Base-by-base conservation (phyloP, 2,329 filamentous ascomycete species). In the Verticillium isaacii region DNA sequence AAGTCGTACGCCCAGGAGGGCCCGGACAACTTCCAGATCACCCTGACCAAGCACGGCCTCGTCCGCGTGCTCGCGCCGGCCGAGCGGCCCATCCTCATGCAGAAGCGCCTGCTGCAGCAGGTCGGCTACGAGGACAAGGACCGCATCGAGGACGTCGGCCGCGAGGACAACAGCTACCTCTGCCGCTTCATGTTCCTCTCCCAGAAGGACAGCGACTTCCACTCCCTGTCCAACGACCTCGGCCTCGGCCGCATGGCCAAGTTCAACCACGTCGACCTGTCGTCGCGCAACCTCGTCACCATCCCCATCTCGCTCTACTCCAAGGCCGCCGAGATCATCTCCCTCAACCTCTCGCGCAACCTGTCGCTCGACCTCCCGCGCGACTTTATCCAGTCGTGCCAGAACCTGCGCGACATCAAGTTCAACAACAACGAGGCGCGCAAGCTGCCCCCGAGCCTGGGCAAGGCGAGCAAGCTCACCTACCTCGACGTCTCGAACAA, bases 401-500 rank as follows among this genome's bases (percentile, higher is more conserved):
- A 89, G 68, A 93, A 94, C 70, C 80, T 99, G 23, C 88, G 94
- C 58, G 95, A 99, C 73, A 95, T 99, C 81, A 97, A 96, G 71
- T 99, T 90, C 75, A 93, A 91, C 68, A 94, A 93, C 71, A 98
- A 98, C 69, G 95, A 99, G 74, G 92, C 93, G 2, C 88, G 91
- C 74, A 89, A 89, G 69, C 79, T 99, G 29, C 95, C 95, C 4
- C 84, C 88, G 7, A 97, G 93, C 73, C 82, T 99, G 60, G 88
- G 90, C 66, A 82, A 93, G 68, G 94, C 95, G 32, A 88, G 81
- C 66, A 88, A 88, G 64, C 81, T 99, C 68, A 97, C 92, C 0
- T 93, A 92, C 70, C 83, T 99, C 64, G 95, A 99, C 72, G 89
- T 97, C 4, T 97, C 94, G 2, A 98, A 98, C 75, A 99, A 99